Conservation (phyloP, 495 filamentous ascomycete genomes). For the Gamarada debralockiae region DNA sequence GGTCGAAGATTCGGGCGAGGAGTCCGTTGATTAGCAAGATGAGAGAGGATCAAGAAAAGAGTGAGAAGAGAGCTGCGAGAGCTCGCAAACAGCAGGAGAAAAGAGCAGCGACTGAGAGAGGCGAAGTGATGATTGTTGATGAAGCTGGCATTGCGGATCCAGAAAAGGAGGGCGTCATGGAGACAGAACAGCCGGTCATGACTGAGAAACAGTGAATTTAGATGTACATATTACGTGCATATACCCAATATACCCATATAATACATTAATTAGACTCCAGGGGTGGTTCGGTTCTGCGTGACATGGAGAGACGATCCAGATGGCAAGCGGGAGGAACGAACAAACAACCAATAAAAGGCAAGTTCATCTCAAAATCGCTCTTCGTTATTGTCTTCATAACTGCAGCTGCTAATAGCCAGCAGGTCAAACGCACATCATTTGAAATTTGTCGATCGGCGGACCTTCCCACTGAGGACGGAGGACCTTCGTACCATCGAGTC, state of each 20-base stretch:
- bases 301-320: too few species aligned
- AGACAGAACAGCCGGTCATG: background rate
- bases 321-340: too few species aligned
- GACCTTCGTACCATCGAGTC: too few species aligned
- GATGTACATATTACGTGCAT: conserved; percentile 2
- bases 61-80: conserved; percentile 12
- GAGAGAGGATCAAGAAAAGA: conserved; percentile 58
- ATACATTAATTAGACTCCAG: background rate
- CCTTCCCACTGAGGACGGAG: too few species aligned
- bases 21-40: conserved; percentile 64
- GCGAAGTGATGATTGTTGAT: background rate
- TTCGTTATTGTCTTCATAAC: too few species aligned
- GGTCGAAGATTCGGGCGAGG: conserved; percentile 60
- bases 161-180: conserved; percentile 5
- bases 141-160: background rate
- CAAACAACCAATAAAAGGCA: too few species aligned
- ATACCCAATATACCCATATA: background rate
- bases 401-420: too few species aligned
- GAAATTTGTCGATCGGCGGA: too few species aligned
- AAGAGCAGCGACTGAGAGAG: conserved; percentile 5
- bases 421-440: too few species aligned
- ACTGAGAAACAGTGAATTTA: background rate
- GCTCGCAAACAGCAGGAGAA: conserved; percentile 9
- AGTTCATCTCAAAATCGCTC: too few species aligned
- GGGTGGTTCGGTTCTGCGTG: too few species aligned